Evolutionary conservation across 2,329 filamentous ascomycete species (phyloP).

Genomic region (Penicillium sp.): DNA sequence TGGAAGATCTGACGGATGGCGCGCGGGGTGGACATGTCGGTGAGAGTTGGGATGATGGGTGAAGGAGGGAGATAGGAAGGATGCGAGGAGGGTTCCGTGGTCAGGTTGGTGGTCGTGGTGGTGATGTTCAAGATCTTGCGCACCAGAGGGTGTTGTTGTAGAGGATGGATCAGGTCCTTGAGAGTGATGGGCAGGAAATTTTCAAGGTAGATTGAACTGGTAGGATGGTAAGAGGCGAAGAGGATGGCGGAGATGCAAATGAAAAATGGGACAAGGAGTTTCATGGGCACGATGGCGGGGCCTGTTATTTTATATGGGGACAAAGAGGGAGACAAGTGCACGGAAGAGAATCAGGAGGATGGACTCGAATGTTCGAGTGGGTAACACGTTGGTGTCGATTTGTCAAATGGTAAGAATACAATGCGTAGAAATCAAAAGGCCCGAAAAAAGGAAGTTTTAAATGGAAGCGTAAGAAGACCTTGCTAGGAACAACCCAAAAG

Average conservation of each 20-base stretch:
- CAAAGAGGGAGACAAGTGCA: slow-evolving; percentile 27
- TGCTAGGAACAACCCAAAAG: no score
- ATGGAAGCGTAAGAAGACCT: no score
- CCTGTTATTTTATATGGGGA: slow-evolving; percentile 33
- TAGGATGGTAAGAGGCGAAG: slow-evolving; percentile 18
- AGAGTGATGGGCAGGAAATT: slow-evolving; percentile 15
- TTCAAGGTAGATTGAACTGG: slow-evolving; percentile 12
- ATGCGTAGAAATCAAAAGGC: not conserved
- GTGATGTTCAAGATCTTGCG: slow-evolving; percentile 1
- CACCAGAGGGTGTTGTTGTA: slow-evolving; percentile 12
- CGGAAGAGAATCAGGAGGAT: no score
- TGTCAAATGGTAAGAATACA: not conserved
- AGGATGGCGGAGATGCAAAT: slow-evolving; percentile 34
- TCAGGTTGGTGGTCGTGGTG: slow-evolving; percentile 6
- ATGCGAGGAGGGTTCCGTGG: slow-evolving; percentile 1
- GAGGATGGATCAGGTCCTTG: slow-evolving; percentile 10
- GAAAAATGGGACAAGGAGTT: slow-evolving; percentile 31
- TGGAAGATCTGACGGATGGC: slow-evolving; percentile 77
- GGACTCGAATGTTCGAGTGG: slow-evolving; percentile 18
- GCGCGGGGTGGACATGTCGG: slow-evolving; percentile 62
- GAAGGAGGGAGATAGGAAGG: not conserved
- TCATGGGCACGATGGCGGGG: slow-evolving; percentile 25
- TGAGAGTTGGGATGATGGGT: slow-evolving; percentile 24
- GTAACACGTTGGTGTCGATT: not conserved
- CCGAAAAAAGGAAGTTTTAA: no score